Conservation (phyloP, 306 rosid species). For the Carpinus fangiana region DNA sequence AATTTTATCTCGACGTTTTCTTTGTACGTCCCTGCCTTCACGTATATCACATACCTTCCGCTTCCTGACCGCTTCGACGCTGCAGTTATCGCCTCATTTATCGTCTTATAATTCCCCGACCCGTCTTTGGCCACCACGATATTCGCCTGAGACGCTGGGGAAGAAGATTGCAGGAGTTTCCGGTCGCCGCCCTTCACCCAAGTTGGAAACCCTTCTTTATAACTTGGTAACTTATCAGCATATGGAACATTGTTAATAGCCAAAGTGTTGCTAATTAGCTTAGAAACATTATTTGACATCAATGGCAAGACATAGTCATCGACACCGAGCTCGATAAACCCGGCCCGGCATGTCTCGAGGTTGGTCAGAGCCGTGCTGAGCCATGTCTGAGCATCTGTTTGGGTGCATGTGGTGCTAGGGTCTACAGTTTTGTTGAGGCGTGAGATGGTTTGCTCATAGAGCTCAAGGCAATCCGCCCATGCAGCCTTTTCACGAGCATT, state of each 20-base stretch:
- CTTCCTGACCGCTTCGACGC: slow-evolving; percentile 46
- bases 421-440: slow-evolving; percentile 47
- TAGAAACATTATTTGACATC: slow-evolving; percentile 59
- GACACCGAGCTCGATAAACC: slow-evolving; percentile 62
- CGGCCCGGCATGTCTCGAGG: slow-evolving; percentile 66
- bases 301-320: slow-evolving; percentile 36
- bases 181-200: slow-evolving; percentile 78
- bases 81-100: slow-evolving; percentile 50
- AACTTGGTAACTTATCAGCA: slow-evolving; percentile 6
- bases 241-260: slow-evolving; percentile 48
- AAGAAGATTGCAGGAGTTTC: slow-evolving; percentile 59
- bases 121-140: slow-evolving; percentile 78
- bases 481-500: slow-evolving; percentile 51
- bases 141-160: slow-evolving; percentile 50
- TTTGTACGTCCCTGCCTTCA: slow-evolving; percentile 68
- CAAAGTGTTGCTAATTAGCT: slow-evolving; percentile 58
- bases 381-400: slow-evolving; percentile 63
- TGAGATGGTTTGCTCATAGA: slow-evolving; percentile 47
- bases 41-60: slow-evolving; percentile 72
- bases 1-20: slow-evolving; percentile 62
- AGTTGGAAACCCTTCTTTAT: slow-evolving; percentile 53
- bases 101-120: slow-evolving; percentile 60
- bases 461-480: slow-evolving; percentile 70
- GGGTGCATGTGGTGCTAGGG: slow-evolving; percentile 34
- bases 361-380: slow-evolving; percentile 76